Evolutionary conservation across 2,329 filamentous ascomycete species (phyloP), one percentile per base, ranked within the genome.

Genomic region (Colletotrichum sp.): DNA sequence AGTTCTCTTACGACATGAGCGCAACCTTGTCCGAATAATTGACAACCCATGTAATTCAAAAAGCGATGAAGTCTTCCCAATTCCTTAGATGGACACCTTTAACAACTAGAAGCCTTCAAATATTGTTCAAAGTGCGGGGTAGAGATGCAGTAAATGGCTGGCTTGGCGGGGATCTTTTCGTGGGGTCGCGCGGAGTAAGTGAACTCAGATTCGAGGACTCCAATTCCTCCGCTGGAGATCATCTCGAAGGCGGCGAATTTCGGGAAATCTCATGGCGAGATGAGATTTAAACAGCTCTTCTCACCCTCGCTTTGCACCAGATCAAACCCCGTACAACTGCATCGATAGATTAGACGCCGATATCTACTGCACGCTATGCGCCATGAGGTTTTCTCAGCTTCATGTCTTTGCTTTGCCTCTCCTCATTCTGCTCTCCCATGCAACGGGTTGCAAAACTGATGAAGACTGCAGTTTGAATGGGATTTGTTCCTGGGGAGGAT

Each of bases 401-500:
- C 8, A 13, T 6, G 3, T 10, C 16, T 9, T 61, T 9, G 9
- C 9, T 5, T 21, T 36, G 4, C 4, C n/a, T 10, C n/a, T 68
- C 4, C 18, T 52, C 9, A n/a, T 2, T 15, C 15, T 66, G 13
- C 8, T 72, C 15, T 8, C 18, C 9, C 48, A 28, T 4, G 38
- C 18, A 4, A 4, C 9, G 12, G 58, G 67, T 18, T 83, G 81
- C 30, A 64, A 52, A 6, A 76, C 74, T 0, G 80, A 82, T n/a
- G 79, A 82, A 3, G 78, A 82, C 58, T 83, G 82, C 69, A 83
- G 81, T 24, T 68, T 83, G 4, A 83, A 83, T 30, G 82, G 82
- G 2, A 18, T 82, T 5, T 83, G 82, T 18, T 43, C 28, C n/a
- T 60, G 13, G 9, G 8, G 34, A 8, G 63, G 24, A 5, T 26